Base-by-base conservation (phyloP, 2,329 filamentous ascomycete species). In the Paracorniculantispora psalliotae region DNA sequence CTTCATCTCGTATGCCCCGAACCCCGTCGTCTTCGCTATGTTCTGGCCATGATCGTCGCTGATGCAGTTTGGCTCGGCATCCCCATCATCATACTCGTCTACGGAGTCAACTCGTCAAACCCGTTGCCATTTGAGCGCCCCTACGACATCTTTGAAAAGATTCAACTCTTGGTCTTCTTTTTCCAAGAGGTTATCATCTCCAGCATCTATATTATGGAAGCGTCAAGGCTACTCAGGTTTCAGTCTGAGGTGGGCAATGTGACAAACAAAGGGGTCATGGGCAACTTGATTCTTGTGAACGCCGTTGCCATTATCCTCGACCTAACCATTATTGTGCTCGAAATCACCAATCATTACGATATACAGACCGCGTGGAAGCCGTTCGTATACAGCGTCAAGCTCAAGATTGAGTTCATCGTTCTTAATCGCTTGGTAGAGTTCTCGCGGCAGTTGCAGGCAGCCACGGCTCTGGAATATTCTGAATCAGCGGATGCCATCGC, bases 1-100 rank as follows among this genome's bases (percentile, higher is more conserved):
- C 73, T 87, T 1, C 83, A 87, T 64, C 75, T 88, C 2, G 77
- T 87, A 17, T 73, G 83, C 15, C 77, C 77, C 15, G 80, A 82
- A 72, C 62, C 77, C 25, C 69, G 70, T 2, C 68, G 79, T 2
- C 73, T 87, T 1, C 75, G 75, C 2, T 73, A 74, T 23, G 78
- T 84, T 0, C 73, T 85, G 2, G 72, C 63, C 58, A 83, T 87
- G 79, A 87, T 88, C 59, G 76, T 86, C 50, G 65, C 73, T 61
- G 78, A 86, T 64, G 75, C 76, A 3, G 62, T 83, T 21, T 64
- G 84, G 21, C 66, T 85, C 8, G 79, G 85, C 63, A 67, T 82
- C 0, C 78, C 80, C 1, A 81, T 81, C 2, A 81, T 79, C 0
- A 73, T 86, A 2, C 66, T 87, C 9, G 81, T 81, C 0, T 85